Conservation (phyloP, 2,329 filamentous ascomycete genomes). For the Ophiostoma fasciatum region DNA sequence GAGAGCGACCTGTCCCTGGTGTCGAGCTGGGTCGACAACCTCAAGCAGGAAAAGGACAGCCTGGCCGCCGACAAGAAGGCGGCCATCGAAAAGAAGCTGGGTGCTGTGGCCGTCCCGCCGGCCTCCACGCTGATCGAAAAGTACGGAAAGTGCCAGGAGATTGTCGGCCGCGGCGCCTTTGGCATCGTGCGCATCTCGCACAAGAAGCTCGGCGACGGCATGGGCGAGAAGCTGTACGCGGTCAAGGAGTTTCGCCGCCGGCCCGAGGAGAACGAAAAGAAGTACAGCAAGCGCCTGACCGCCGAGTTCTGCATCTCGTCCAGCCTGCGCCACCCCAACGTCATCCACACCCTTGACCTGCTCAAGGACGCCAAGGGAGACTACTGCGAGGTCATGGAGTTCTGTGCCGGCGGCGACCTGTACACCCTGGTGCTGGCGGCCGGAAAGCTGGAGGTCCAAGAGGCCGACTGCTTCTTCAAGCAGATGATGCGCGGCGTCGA, state of each 20-base stretch:
- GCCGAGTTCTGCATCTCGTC: conserved; percentile 98
- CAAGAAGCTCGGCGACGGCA: conserved; percentile 75
- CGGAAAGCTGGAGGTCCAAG: conserved; percentile 77
- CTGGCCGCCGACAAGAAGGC: conserved; percentile 50
- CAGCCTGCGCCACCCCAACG: conserved; percentile 88
- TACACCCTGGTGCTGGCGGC: conserved; percentile 87
- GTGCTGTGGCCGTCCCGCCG: conserved; percentile 14
- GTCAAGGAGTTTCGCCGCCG: conserved; percentile 96
- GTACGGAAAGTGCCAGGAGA: conserved; percentile 96
- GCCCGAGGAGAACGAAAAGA: conserved; percentile 88
- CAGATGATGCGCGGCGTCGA: conserved; percentile 98
- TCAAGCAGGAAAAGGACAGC: conserved; percentile 73
- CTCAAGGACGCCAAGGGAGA: conserved; percentile 93
- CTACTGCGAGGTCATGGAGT: conserved; percentile 99
- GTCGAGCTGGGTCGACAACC: conserved; percentile 88
- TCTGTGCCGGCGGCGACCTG: conserved; percentile 88
- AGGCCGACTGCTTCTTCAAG: conserved; percentile 98
- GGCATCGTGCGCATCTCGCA: conserved; percentile 96
- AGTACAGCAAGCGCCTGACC: conserved; percentile 93
- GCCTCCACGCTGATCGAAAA: conserved; percentile 69
- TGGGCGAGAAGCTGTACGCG: conserved; percentile 78
- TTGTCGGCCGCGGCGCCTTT: conserved; percentile 91
- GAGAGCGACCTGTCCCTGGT: conserved; percentile 83
- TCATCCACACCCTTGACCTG: conserved; percentile 93
- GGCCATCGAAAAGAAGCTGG: conserved; percentile 6